Evolutionary conservation across 208 protist species (phyloP), one percentile per base, ranked within the genome.

Genomic region (Trypanosoma melophagium): DNA sequence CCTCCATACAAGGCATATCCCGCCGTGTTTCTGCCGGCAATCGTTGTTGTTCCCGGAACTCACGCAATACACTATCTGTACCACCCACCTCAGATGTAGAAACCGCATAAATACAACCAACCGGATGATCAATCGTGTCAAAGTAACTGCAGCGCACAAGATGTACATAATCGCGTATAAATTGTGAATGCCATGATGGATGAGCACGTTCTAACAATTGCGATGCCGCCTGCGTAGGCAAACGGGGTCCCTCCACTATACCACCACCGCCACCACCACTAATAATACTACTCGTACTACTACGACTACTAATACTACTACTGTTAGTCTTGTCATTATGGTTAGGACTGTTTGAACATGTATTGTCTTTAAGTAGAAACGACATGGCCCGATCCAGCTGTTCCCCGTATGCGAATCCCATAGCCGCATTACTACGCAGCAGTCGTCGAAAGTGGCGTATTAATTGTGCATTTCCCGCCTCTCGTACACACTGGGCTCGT

Each of bases 71-170:
- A 16, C 80, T 83, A 44, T 92, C 79, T 2, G 81, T 44, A 1
- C 83, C 85, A 2, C 75, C 84, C n/a, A 57, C 12, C 62, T 84
- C 85, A 17, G 49, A 65, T 22, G 89, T 90, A 60, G 81, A 79
- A 40, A 78, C 83, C 25, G 76, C 83, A 67, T 78, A 83, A 57
- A 95, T 67, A 63, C 76, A 70, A 19, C 86, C 89, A 47, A 95
- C 67, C 25, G 89, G 89, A 74, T 93, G 75, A 71, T 95, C 89
- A 12, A 90, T 42, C 1, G 89, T 95, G 58, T 95, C 89, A 66
- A 86, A 87, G 68, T 78, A 40, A 59, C 70, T 84, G 63, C 83
- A 89, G 0, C 89, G 89, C 44, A 88, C 78, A 24, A 93, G 73
- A 47, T 66, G 55, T 75, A 83, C 73, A 35, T 84, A 78, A 59